A percentile compares a stretch with the other conserved stretches of the same genome.
Evolutionary conservation across 192 early-diverging fungal genomes (phyloP).

Genomic region (Geosiphon pyriformis): DNA sequence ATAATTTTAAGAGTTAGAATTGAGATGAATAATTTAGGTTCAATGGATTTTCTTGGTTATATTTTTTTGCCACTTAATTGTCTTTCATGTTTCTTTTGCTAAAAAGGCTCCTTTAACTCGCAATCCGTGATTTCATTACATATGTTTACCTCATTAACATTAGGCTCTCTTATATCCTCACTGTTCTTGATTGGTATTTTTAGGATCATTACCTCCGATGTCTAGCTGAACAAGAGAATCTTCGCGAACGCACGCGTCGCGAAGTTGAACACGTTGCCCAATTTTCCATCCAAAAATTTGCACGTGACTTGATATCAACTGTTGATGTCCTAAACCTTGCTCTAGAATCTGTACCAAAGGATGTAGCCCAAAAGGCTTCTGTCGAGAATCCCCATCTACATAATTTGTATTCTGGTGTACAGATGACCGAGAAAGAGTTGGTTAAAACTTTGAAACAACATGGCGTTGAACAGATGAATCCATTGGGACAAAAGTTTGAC

Average conservation of each 20-base stretch:
- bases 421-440: slow-evolving; percentile 82
- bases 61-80: background rate
- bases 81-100: background rate
- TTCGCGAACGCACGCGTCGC: slow-evolving; percentile 79
- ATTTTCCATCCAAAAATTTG: slow-evolving; percentile 97
- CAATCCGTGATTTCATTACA: background rate
- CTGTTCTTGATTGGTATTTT: too few relatives aligned
- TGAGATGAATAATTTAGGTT: background rate
- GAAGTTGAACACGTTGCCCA: slow-evolving; percentile 76
- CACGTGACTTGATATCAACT: slow-evolving; percentile 90
- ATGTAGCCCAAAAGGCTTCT: slow-evolving; percentile 31
- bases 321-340: slow-evolving; percentile 90
- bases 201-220: slow-evolving; percentile 87
- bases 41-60: background rate
- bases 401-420: slow-evolving; percentile 82
- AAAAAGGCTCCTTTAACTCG: background rate
- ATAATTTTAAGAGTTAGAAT: slow-evolving; percentile 3
- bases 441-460: slow-evolving; percentile 81
- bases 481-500: slow-evolving; percentile 87
- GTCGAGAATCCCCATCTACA: slow-evolving; percentile 53
- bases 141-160: background rate
- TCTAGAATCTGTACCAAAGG: slow-evolving; percentile 79
- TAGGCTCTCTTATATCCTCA: too few relatives aligned
- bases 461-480: slow-evolving; percentile 77
- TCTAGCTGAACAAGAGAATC: slow-evolving; percentile 95